Percentiles rank a stretch among this genome's conserved stretches.
Conservation (phyloP, 192 early-diverging fungal species). For the Gamsiella multidivaricata region DNA sequence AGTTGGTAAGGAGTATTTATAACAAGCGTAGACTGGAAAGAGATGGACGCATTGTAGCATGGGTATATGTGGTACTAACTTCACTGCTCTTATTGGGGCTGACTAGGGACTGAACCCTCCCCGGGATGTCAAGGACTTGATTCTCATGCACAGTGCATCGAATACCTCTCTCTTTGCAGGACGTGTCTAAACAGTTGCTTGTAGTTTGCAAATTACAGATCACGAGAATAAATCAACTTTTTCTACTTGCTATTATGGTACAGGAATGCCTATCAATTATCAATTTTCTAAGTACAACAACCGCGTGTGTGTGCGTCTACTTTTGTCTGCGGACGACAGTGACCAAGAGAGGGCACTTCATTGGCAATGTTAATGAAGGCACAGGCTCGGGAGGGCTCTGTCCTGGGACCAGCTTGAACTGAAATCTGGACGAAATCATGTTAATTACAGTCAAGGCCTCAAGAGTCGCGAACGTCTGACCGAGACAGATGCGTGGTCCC, state of each 20-base stretch:
- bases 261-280: neutral
- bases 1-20: constrained; percentile 26
- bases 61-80: neutral
- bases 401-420: constrained; percentile 50
- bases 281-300: neutral
- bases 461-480: constrained; percentile 45
- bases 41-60: no score
- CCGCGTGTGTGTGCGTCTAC: no score
- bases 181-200: constrained; percentile 30
- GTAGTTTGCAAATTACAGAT: no score
- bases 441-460: constrained; percentile 28
- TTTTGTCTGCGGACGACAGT: constrained; percentile 33
- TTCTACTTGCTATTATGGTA: neutral
- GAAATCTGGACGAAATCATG: constrained; percentile 43
- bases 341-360: constrained; percentile 54
- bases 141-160: neutral
- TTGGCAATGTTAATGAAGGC: constrained; percentile 51
- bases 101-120: constrained; percentile 32
- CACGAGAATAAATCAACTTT: no score
- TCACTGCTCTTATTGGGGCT: neutral
- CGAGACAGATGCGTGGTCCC: constrained; percentile 10
- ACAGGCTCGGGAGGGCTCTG: constrained; percentile 24
- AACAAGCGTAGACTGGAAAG: no score
- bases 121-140: constrained; percentile 23
- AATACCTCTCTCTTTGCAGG: constrained; percentile 20